phyloP scores from a whole-genome alignment of 2,329 filamentous ascomycete species.

The Fusarium sp. region DNA sequence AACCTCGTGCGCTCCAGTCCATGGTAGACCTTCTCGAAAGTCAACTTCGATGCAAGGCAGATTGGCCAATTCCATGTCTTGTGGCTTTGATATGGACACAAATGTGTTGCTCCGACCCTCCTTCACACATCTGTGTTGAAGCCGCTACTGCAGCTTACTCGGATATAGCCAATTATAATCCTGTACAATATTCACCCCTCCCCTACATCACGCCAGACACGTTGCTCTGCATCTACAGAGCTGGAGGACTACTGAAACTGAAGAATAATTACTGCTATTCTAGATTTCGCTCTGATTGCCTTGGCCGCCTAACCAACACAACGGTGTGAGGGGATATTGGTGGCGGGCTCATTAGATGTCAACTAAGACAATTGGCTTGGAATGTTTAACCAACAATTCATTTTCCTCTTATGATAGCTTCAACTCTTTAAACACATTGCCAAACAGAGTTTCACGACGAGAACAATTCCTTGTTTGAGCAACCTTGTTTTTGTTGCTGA shows the following conservation, averaged over 20 bases:
- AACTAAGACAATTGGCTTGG: not conserved
- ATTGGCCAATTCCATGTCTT: fast-evolving
- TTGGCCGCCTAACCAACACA: not conserved
- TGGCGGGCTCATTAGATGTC: fast-evolving
- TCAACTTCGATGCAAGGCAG: fast-evolving
- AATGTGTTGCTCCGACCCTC: not conserved
- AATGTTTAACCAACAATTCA: fast-evolving
- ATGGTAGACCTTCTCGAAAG: fast-evolving
- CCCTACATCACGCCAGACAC: not conserved
- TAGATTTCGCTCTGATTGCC: fast-evolving
- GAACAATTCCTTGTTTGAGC: fast-evolving
- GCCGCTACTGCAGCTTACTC: not conserved
- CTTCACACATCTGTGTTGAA: not conserved
- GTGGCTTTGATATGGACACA: not conserved
- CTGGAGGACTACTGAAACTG: fast-evolving
- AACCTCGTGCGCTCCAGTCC: fast-evolving
- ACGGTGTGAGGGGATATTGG: not conserved
- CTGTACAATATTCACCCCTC: not conserved
- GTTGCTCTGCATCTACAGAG: fast-evolving
- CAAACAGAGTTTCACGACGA: not conserved
- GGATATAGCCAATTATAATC: not conserved
- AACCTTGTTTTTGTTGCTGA: too few species aligned
- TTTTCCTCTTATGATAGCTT: not conserved
- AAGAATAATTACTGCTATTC: not conserved
- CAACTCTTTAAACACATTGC: fast-evolving